Base-by-base conservation (phyloP, 306 rosid genomes). In the Cicer yamashitae region DNA sequence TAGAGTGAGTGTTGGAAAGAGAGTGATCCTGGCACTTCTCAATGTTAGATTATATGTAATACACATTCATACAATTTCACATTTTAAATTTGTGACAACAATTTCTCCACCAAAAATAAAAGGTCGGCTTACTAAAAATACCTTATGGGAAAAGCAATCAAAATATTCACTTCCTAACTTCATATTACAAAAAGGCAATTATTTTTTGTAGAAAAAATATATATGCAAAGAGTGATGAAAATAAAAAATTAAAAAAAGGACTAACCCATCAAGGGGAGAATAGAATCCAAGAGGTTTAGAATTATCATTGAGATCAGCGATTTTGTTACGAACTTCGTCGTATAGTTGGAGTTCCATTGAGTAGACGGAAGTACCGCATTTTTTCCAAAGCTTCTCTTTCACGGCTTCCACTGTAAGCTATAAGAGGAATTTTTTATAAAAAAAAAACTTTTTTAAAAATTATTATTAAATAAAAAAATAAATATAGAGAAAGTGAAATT, bases 371-470 rank as follows among this genome's bases (percentile, higher is more conserved):
- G 97, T 87, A 8, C 97, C 97, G 11, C 96, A 88, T 89, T 84
- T 93, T 63, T 75, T 87, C 92, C 97, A 89, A 0, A 93, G 85
- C 83, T 93, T 93, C 2, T 93, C 98, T 71, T 93, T 91, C 7
- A 88, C 87, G 8, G 84, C 78, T 79, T 91, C 98, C 76, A 91
- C 91, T 0, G 90, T 78, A 68, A 79, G 82, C 91, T 91, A 81
- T 46, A 5, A 44, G 8, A 70, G 20, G 62, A 69, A 69, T 15
- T 38, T 3, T 75, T 30, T 9, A 7, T 20, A 10, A 18, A 25
- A 53, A 53, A 45, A 14, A 51, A 51, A 51, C n/a, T 1, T 58
- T 5, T n/a, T n/a, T n/a, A n/a, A n/a, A 58, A 58, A 25, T 58
- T 1, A 40, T 5, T 7, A 60, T 5, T 4, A 12, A 60, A 43